A percentile compares a stretch with the other conserved stretches of the same genome.
Conservation (phyloP, 371 early-diverging fungal species). For the Actinomucor elegans region DNA sequence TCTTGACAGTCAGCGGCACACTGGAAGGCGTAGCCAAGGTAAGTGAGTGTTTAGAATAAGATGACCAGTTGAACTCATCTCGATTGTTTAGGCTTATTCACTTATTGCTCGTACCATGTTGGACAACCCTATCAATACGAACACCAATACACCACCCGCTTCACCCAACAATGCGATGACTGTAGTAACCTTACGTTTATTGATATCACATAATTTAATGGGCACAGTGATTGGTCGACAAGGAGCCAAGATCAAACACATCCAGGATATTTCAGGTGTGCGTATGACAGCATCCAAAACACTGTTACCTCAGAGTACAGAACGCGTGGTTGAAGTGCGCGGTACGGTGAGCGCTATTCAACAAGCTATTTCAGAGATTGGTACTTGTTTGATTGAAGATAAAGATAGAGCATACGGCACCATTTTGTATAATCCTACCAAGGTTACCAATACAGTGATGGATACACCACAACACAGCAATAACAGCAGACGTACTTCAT, state of each 20-base stretch:
- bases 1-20: constrained; percentile 82
- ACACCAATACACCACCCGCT: not conserved
- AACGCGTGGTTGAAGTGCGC: constrained; percentile 82
- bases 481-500: constrained; percentile 40
- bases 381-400: constrained; percentile 49
- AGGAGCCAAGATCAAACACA: constrained; percentile 85
- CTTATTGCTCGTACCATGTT: constrained; percentile 79
- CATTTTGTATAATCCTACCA: constrained; percentile 49
- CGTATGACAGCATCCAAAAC: constrained; percentile 86
- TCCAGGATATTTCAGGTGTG: constrained; percentile 81
- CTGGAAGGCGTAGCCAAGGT: constrained; percentile 74
- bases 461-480: no score
- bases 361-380: constrained; percentile 73
- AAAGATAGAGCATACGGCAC: constrained; percentile 51
- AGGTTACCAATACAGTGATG: constrained; percentile 5
- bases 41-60: no score
- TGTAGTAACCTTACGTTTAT: constrained; percentile 58
- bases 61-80: no score
- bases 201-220: constrained; percentile 85
- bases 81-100: constrained; percentile 24
- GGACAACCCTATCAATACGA: constrained; percentile 60
- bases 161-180: not conserved
- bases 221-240: constrained; percentile 88
- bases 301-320: constrained; percentile 85
- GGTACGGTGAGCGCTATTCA: constrained; percentile 73